A percentile compares a stretch with the other conserved stretches of the same genome.
These are phyloP conservation scores for Vaucheria bursata DNA, from an alignment of 352 stramenopile species.

Conservation along the genomic window DNA sequence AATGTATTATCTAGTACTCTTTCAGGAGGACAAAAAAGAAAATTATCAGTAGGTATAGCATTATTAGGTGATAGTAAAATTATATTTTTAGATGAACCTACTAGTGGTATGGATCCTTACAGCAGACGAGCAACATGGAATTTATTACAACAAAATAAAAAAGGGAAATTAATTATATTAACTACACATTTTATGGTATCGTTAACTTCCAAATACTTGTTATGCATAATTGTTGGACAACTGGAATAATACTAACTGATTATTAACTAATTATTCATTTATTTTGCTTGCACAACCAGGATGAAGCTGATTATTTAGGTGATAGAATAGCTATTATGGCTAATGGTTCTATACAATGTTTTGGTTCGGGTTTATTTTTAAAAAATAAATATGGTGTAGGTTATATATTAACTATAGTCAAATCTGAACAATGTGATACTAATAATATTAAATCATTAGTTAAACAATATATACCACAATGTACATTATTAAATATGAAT, in stretches of 20 bases:
- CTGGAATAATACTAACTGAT: no score
- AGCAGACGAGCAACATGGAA: constrained; percentile 69
- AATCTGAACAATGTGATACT: neutral
- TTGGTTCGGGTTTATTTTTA: constrained; percentile 52
- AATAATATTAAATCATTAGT: neutral
- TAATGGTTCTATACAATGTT: constrained; percentile 45
- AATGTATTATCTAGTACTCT: no score
- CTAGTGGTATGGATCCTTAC: constrained; percentile 65
- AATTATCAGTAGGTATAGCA: neutral
- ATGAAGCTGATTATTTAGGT: constrained; percentile 4
- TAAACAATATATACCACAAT: neutral
- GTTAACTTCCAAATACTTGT: no score
- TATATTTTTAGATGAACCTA: neutral
- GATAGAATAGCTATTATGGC: constrained; percentile 64
- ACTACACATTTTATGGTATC: no score
- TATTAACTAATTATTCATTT: no score
- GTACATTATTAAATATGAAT: constrained; percentile 70
- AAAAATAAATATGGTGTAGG: constrained; percentile 56
- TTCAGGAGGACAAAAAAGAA: neutral
- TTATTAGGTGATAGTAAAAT: neutral
- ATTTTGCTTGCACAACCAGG: no score
- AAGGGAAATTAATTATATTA: no score
- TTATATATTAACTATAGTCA: constrained; percentile 42
- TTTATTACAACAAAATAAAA: no score
- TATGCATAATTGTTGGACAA: no score